A percentile compares a stretch with the other conserved stretches of the same genome.
phyloP scores from a whole-genome alignment of 2,329 filamentous ascomycete genomes.

The Ilyonectria sp. region DNA sequence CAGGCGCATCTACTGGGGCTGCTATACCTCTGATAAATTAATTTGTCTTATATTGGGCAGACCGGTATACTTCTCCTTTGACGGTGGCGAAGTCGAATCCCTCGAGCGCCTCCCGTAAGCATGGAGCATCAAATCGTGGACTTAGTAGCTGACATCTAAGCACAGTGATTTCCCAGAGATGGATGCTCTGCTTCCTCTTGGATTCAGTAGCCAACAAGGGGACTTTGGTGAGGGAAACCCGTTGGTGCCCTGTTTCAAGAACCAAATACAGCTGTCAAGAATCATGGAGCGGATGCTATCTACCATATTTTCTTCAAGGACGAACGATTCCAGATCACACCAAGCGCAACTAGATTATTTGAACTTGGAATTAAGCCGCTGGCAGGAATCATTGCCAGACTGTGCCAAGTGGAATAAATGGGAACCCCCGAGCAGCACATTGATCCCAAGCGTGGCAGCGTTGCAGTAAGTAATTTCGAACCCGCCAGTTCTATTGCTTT shows the following conservation, averaged over 20 bases:
- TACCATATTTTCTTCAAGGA: constrained; percentile 6
- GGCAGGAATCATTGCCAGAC: constrained; percentile 17
- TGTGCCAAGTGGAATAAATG: constrained; percentile 20
- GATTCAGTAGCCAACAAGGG: neutral
- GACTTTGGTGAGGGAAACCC: constrained; percentile 2
- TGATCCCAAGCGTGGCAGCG: constrained; percentile 7
- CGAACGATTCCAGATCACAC: neutral
- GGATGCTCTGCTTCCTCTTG: constrained; percentile 5
- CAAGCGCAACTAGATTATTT: neutral
- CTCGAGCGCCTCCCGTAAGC: constrained; percentile 21
- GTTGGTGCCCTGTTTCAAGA: constrained; percentile 11
- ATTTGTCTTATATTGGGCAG: constrained; percentile 39
- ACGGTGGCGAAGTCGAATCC: constrained; percentile 30
- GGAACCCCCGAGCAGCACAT: constrained; percentile 2
- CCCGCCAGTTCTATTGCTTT: neutral
- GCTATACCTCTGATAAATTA: constrained; percentile 48
- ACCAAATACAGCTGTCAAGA: constrained; percentile 9
- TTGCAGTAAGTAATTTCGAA: constrained; percentile 7
- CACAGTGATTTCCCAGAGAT: constrained; percentile 14
- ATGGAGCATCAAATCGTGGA: neutral
- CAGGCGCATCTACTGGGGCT: constrained; percentile 50
- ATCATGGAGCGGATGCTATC: constrained; percentile 18
- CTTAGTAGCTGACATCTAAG: neutral
- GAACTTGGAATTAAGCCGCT: constrained; percentile 12
- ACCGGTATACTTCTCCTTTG: constrained; percentile 32